Evolutionary conservation across 768 basidiomycete species (phyloP), one percentile per base, ranked within the genome.

Genomic region (Tulasnella calospora): DNA sequence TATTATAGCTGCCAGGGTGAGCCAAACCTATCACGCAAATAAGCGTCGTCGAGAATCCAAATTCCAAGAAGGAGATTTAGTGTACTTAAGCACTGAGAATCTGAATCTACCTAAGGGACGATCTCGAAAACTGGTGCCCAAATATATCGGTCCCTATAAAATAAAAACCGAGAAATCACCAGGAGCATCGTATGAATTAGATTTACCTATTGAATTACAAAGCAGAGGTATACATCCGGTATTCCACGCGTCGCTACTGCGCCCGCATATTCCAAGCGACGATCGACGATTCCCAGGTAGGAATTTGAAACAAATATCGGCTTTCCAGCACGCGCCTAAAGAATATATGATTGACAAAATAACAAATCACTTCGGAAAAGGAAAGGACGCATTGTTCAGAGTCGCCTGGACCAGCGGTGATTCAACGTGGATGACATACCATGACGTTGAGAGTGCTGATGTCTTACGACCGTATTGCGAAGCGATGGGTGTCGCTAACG

Each of bases 61-160:
- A 40, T 78, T 78, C 71, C 44, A 38, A 30, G 77, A 40, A n/a
- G 71, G 71, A 15, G 77, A 78, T 19, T 44, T 71, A 6, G 77
- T 78, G n/a, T n/a, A n/a, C n/a, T n/a, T n/a, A n/a, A n/a, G n/a
- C n/a, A n/a, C n/a, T n/a, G n/a, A n/a, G n/a, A n/a, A n/a, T n/a
- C n/a, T n/a, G n/a, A 41, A n/a, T 78, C 41, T 46, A 55, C 87
- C 15, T 85, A 85, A 0, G 86, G 84, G 0, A 78, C 84, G 47
- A 86, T 87, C 77, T 79, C 87, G 0, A 5, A 87, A 87, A 71
- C 80, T 87, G 0, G 35, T 82, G 0, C 87, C 85, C 0, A 73
- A 73, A 44, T 73, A 36, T 36, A 73, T 73, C 23, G 71, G 71
- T 10, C 71, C 71, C 6, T 30, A 27, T 10, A 73, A 44, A 44